These are phyloP conservation scores for Lactifluus subvellereus DNA, from an alignment of 768 basidiomycete genomes.

Conservation along the genomic window DNA sequence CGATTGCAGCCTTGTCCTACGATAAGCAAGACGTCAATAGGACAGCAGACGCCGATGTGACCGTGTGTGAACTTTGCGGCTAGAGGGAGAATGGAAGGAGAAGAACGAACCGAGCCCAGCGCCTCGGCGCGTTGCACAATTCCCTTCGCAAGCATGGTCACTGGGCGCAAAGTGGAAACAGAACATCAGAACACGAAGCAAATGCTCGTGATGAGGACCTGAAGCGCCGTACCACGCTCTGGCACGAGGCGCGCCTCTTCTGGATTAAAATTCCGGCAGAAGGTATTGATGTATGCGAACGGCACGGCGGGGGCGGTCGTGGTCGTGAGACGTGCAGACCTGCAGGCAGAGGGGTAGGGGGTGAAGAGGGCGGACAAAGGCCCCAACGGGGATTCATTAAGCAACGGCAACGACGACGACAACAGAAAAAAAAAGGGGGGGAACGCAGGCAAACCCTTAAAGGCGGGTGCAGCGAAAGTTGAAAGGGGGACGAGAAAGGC, in stretches of 20 bases:
- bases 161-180: conserved; percentile 34
- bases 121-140: conserved; percentile 48
- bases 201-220: not conserved
- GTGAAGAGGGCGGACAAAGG: too few relatives aligned
- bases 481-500: not conserved
- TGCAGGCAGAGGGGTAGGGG: not conserved
- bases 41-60: not conserved
- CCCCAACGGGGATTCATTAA: too few relatives aligned
- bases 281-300: conserved; percentile 37
- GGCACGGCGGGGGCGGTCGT: conserved; percentile 1
- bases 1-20: conserved; percentile 46
- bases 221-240: conserved; percentile 48
- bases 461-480: not conserved
- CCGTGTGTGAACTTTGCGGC: conserved; percentile 4
- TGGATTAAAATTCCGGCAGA: conserved; percentile 58
- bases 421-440: not conserved
- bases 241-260: conserved; percentile 61
- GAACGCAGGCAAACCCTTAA: too few relatives aligned
- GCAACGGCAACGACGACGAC: not conserved
- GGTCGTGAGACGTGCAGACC: conserved; percentile 15
- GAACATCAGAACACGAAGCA: not conserved
- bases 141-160: conserved; percentile 59
- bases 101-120: conserved; percentile 44
- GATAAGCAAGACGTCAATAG: not conserved
- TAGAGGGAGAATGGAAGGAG: not conserved